Percentiles rank a stretch among this genome's conserved stretches.
These are phyloP conservation scores for Dianthus caryophyllus DNA, from an alignment of 148 eudicot species.

Conservation along the genomic window DNA sequence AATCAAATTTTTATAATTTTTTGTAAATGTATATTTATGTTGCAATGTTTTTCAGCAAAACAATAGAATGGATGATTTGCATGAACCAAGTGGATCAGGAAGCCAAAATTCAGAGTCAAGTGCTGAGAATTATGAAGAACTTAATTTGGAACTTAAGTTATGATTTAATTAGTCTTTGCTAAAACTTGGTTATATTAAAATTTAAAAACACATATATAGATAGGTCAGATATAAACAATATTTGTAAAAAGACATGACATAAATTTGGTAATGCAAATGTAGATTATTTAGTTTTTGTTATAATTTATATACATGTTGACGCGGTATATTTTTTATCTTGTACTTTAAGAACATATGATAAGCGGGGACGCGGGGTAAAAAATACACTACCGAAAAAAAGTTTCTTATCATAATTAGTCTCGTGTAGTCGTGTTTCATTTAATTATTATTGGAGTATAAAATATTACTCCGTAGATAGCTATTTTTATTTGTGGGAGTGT, in stretches of 20 bases:
- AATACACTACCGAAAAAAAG: too few species aligned
- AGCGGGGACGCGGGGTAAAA: too few species aligned
- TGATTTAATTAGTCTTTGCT: neutral
- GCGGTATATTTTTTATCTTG: too few species aligned
- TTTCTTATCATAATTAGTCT: too few species aligned
- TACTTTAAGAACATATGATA: too few species aligned
- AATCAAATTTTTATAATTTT: too few species aligned
- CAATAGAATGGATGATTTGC: neutral
- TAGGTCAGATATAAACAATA: neutral
- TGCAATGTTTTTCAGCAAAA: constrained; percentile 18
- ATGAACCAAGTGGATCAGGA: constrained; percentile 8
- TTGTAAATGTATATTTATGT: neutral
- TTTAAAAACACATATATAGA: neutral
- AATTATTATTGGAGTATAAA: too few species aligned
- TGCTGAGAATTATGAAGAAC: constrained; percentile 13
- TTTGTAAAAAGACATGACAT: neutral
- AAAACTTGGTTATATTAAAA: neutral
- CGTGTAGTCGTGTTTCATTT: too few species aligned
- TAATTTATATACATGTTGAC: too few species aligned
- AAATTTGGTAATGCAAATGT: neutral
- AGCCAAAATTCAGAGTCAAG: constrained; percentile 9
- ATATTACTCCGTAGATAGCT: too few species aligned
- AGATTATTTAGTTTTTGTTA: neutral
- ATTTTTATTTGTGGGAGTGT: too few species aligned
- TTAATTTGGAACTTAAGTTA: constrained; percentile 32